These are phyloP conservation scores for Amaranthus tricolor DNA, from an alignment of 179 eudicot genomes.

Conservation along the genomic window DNA sequence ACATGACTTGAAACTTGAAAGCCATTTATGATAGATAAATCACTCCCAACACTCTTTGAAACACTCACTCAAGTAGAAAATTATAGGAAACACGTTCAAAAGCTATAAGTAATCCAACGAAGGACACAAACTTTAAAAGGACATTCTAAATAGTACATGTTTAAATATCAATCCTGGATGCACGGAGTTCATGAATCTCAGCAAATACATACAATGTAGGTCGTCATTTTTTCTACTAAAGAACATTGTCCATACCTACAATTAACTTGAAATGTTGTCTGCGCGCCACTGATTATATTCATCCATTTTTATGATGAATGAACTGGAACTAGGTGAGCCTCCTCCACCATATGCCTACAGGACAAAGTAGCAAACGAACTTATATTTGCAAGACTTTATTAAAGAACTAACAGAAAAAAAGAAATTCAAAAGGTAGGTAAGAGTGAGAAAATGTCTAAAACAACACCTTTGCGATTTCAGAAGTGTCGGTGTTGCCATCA, in stretches of 20 bases:
- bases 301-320: conserved; percentile 93
- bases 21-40: not conserved
- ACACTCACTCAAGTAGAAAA: not conserved
- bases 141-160: not conserved
- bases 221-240: not conserved
- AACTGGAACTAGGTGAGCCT: conserved; percentile 72
- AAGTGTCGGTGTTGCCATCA: conserved; percentile 68
- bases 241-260: conserved; percentile 11
- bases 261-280: conserved; percentile 21
- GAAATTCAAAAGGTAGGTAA: conserved; percentile 3
- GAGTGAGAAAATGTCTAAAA: conserved; percentile 9
- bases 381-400: not conserved
- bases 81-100: no score
- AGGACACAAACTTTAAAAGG: not conserved
- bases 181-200: not conserved
- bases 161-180: not conserved
- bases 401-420: not conserved
- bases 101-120: not conserved
- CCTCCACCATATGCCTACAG: conserved; percentile 96
- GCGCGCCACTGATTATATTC: conserved; percentile 84
- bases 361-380: conserved; percentile 18
- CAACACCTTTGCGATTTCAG: conserved; percentile 87
- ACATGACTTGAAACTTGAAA: not conserved
- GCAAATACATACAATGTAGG: not conserved
- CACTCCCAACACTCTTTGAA: not conserved